Base-by-base conservation (phyloP, 352 stramenopile genomes). In the Globisporangium mamillatum region DNA sequence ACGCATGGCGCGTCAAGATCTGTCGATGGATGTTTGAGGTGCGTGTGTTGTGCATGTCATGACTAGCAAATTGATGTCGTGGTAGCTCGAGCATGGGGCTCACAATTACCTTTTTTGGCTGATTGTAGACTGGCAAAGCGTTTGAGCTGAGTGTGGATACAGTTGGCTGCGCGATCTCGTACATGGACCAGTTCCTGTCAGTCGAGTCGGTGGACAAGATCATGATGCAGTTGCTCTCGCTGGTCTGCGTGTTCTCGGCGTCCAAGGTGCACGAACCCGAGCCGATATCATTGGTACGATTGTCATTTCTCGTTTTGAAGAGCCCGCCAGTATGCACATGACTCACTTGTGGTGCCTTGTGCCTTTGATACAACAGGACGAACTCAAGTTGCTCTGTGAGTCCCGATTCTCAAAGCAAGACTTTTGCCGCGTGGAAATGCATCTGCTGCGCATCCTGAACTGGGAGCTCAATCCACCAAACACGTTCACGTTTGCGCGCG, bases 1-100 rank as follows among this genome's bases (percentile, higher is more conserved):
- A 74, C 46, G 68, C 73, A 5, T 94, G 86, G 82, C 86, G 86
- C 8, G 67, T 80, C 24, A 88, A 88, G 59, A 89, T 94, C 55
- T 90, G 81, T 58, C 84, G 77, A 38, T 94, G 86, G 86, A 94
- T 94, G 86, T 87, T 92, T 56, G 80, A 77, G 68, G 68, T 74
- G 50, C 25, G 68, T 61, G 44, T 4, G 10, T 32, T 32, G 5
- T 34, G 16, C 3, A 25, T 22, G 64, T 32, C 24, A 12, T 2
- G 20, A 20, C 12, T 41, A 7, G 36, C 9, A 14, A 9, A 52
- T 8, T 38, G 4, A 8, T 36, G 6, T 59, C n/a, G 25, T 38
- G 24, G 5, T 16, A 22, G 25, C 8, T 16, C 24, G 53, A 22
- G 27, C 8, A 24, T 59, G 29, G 54, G 7, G 25, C 46, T 62